Evolutionary conservation across 2,329 filamentous ascomycete genomes (phyloP).

Genomic region (Aulographum hederae): DNA sequence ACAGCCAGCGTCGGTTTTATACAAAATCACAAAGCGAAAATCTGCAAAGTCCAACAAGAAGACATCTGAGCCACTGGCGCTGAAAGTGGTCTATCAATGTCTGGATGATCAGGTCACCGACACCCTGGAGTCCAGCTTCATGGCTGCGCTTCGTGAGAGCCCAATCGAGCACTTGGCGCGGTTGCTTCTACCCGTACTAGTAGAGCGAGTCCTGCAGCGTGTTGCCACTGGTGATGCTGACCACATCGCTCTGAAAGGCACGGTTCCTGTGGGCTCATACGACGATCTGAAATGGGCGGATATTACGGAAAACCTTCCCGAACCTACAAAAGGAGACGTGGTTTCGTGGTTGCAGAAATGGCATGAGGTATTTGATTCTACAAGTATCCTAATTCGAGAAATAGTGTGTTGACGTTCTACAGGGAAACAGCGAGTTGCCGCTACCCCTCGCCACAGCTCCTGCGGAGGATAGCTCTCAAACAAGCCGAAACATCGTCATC

Average conservation of each 20-base stretch:
- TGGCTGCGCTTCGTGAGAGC: constrained; percentile 26
- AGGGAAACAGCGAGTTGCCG: no score
- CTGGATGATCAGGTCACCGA: constrained; percentile 53
- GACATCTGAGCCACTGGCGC: constrained; percentile 33
- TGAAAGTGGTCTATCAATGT: constrained; percentile 60
- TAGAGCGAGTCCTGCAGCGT: constrained; percentile 24
- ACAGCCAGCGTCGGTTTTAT: constrained; percentile 65
- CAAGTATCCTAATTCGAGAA: no score
- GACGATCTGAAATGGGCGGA: constrained; percentile 35
- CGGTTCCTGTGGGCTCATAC: constrained; percentile 32
- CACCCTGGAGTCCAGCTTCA: constrained; percentile 27
- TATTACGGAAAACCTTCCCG: constrained; percentile 31
- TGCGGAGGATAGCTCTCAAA: neutral
- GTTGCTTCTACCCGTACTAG: constrained; percentile 32
- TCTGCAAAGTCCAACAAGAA: constrained; percentile 15
- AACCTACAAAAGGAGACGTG: constrained; percentile 23
- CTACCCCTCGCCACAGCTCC: no score
- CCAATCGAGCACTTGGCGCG: constrained; percentile 27
- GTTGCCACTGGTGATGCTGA: constrained; percentile 32
- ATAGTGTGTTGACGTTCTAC: no score
- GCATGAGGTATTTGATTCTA: constrained; percentile 32
- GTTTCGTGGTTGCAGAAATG: constrained; percentile 34
- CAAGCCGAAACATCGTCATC: constrained; percentile 51
- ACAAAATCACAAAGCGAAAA: constrained; percentile 49
- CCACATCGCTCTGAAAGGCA: constrained; percentile 32